phyloP scores from a whole-genome alignment of 148 eudicot species.

The Dysphania ambrosioides region DNA sequence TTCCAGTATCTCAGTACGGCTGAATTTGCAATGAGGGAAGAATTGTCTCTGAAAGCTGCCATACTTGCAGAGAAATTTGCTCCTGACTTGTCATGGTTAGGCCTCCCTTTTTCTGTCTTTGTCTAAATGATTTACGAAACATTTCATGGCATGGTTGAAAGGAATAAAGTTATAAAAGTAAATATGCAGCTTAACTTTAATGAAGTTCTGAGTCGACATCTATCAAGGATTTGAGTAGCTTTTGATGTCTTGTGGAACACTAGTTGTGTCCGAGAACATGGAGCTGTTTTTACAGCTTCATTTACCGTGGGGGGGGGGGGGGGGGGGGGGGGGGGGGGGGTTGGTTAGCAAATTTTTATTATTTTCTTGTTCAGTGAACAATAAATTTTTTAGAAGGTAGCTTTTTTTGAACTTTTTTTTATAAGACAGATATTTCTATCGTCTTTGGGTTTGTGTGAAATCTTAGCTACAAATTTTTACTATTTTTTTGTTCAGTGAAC shows the following conservation, averaged over 20 bases:
- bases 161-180: neutral
- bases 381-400: neutral
- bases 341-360: too few relatives aligned
- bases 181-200: neutral
- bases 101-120: constrained; percentile 18
- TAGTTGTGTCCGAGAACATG: neutral
- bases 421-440: neutral
- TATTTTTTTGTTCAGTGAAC: too few relatives aligned
- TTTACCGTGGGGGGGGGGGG: too few relatives aligned
- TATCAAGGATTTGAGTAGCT: neutral
- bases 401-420: too few relatives aligned
- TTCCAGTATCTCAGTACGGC: constrained; percentile 91
- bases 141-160: neutral
- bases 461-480: neutral
- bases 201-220: neutral
- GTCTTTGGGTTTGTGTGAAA: neutral
- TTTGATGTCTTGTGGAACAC: neutral
- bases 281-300: neutral
- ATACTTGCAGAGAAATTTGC: constrained; percentile 99
- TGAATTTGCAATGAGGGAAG: constrained; percentile 98
- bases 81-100: constrained; percentile 93
- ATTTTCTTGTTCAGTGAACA: neutral
- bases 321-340: too few relatives aligned
- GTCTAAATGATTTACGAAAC: neutral
- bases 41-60: constrained; percentile 87